phyloP scores from a whole-genome alignment of 1,284 basidiomycete genomes.

The Phlebopus sp. region DNA sequence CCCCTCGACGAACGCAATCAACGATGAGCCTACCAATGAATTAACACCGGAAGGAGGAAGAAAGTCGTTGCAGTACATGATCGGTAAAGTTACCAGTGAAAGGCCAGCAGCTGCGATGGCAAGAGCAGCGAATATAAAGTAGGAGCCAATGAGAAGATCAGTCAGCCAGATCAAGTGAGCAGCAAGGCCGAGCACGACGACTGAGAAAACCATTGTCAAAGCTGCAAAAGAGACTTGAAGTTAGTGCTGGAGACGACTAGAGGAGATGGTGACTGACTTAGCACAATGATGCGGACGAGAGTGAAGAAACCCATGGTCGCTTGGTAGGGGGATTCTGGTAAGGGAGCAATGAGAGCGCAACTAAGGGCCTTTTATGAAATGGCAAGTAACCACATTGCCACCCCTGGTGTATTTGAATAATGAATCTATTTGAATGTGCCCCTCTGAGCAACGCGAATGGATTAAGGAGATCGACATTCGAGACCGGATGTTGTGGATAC shows the following conservation, averaged over 20 bases:
- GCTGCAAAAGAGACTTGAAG: conserved; percentile 13
- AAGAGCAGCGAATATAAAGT: conserved; percentile 37
- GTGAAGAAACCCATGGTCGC: conserved; percentile 19
- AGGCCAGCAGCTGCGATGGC: conserved; percentile 43
- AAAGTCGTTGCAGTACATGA: conserved; percentile 39
- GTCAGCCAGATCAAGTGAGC: conserved; percentile 32
- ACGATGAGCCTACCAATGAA: conserved; percentile 29
- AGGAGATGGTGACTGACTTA: conserved; percentile 18
- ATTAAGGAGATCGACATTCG: no score
- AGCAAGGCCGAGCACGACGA: conserved; percentile 38
- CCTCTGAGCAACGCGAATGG: no score
- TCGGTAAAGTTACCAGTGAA: conserved; percentile 43
- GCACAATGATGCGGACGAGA: conserved; percentile 19
- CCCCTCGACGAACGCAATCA: conserved; percentile 33
- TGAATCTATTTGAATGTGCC: no score
- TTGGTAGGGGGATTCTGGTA: not conserved
- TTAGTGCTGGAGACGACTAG: conserved; percentile 6
- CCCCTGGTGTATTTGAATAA: no score
- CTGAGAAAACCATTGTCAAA: conserved; percentile 27
- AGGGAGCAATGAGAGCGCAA: not conserved
- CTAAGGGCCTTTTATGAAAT: not conserved
- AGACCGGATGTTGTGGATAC: no score
- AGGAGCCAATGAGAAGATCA: conserved; percentile 11
- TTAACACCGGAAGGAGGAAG: conserved; percentile 5
- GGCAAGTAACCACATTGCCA: not conserved